Evolutionary conservation across 352 stramenopile species (phyloP), one percentile per base, ranked within the genome.

Genomic region (Phytophthora hibernalis): DNA sequence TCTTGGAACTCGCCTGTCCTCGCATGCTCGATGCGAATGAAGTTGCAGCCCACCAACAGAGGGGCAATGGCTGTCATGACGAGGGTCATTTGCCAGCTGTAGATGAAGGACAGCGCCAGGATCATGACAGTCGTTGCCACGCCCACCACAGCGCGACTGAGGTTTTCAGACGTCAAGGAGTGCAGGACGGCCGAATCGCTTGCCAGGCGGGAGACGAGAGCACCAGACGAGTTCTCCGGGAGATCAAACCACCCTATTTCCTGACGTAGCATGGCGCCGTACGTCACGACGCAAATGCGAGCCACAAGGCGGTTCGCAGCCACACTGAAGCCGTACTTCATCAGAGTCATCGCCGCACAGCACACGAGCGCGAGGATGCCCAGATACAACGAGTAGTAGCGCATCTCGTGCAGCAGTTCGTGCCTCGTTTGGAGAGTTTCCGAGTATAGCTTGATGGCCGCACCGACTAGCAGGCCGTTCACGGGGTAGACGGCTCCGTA

Each of bases 81-180:
- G 26, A 92, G 69, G 13, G 78, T 84, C 71, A 92, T 83, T 38
- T 88, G 37, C 83, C 83, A 90, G 30, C 72, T 86, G 58, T 84
- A 81, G 65, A 67, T 81, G 18, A 83, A 76, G 1, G 67, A 65
- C 22, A 73, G 72, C 1, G 66, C 68, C 9, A 88, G 65, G 6
- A 78, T 65, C 3, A 71, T 68, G 28, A 89, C 62, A 21, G 87
- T 83, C 15, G 92, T 83, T 16, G 79, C 85, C 28, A 68, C 47
- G 1, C 71, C 85, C n/a, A 85, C 70, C 5, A 95, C 61, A 1
- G 45, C 52, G 16, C 81, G 79, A 49, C 88, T 89, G 26, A 95
- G 70, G 1, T 75, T 72, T 21, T 96, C 89, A 9, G 81, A 80
- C 13, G 89, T 28, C 24, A 28, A 6, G 24, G 24, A 28, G 24